These are phyloP conservation scores for Candida pseudofarinosa DNA, from an alignment of 805 yeast genomes.

Conservation along the genomic window DNA sequence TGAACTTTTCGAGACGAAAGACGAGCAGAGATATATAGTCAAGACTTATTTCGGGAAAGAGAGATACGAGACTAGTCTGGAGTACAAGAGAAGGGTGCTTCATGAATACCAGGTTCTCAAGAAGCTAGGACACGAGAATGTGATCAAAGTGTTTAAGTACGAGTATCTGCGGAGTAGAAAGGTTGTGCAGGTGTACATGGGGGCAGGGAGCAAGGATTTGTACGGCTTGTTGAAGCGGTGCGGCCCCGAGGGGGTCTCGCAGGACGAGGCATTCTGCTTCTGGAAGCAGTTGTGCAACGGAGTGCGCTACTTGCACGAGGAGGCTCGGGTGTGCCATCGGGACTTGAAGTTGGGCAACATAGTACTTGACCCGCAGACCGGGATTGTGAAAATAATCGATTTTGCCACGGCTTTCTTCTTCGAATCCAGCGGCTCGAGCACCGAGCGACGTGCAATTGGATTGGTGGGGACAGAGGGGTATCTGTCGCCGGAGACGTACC, in stretches of 20 bases:
- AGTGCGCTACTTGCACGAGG: conserved; percentile 34
- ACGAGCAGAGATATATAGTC: conserved; percentile 31
- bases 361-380: conserved; percentile 23
- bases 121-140: conserved; percentile 25
- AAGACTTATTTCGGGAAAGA: conserved; percentile 43
- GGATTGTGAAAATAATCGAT: conserved; percentile 43
- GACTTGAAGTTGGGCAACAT: conserved; percentile 49
- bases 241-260: background rate
- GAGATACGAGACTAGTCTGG: conserved; percentile 33
- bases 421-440: background rate
- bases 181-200: conserved; percentile 26
- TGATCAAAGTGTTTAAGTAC: conserved; percentile 32
- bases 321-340: conserved; percentile 38
- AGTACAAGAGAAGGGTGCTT: conserved; percentile 32
- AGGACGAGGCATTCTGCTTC: conserved; percentile 20
- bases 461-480: conserved; percentile 45
- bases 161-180: conserved; percentile 18
- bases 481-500: conserved; percentile 47
- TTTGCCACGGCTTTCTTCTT: conserved; percentile 26
- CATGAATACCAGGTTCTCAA: conserved; percentile 33
- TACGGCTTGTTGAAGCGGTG: conserved; percentile 7
- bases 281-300: conserved; percentile 42
- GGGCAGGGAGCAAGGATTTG: conserved; percentile 27
- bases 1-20: conserved; percentile 9
- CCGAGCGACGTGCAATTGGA: conserved; percentile 28